These are phyloP conservation scores for Hyaloperonospora brassicae DNA, from an alignment of 352 stramenopile species.

Conservation along the genomic window DNA sequence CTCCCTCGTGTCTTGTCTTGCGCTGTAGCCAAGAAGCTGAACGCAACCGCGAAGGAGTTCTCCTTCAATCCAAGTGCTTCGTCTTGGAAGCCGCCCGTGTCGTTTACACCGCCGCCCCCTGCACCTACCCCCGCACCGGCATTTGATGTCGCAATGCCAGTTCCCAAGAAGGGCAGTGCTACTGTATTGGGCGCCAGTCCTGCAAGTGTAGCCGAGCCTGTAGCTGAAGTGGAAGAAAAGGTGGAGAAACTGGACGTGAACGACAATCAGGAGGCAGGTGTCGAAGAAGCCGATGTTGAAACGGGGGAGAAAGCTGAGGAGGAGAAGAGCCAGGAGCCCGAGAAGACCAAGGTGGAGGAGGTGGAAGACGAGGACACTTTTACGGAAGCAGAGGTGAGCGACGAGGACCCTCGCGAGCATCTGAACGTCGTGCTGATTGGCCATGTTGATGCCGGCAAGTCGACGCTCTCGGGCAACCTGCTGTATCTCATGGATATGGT, in stretches of 20 bases:
- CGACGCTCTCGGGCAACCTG: constrained; percentile 96
- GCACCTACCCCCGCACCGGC: constrained; percentile 25
- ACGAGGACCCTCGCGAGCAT: constrained; percentile 95
- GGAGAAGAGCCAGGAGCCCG: constrained; percentile 22
- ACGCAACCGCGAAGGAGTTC: constrained; percentile 58
- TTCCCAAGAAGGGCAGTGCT: constrained; percentile 62
- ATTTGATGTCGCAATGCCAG: constrained; percentile 68
- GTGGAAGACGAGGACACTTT: constrained; percentile 46
- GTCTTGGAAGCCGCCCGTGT: constrained; percentile 49
- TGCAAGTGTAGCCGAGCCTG: constrained; percentile 14
- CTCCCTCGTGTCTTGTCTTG: not conserved
- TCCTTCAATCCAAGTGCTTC: constrained; percentile 67
- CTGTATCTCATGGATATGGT: constrained; percentile 98
- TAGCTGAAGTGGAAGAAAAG: constrained; percentile 27
- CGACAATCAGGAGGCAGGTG: constrained; percentile 20
- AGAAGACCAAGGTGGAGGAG: constrained; percentile 27
- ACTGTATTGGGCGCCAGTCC: constrained; percentile 26
- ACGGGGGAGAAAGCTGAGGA: constrained; percentile 21
- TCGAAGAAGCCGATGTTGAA: constrained; percentile 6
- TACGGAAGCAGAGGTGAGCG: constrained; percentile 59
- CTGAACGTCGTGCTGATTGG: constrained; percentile 99
- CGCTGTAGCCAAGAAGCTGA: constrained; percentile 56
- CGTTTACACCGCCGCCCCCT: constrained; percentile 36
- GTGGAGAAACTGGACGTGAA: constrained; percentile 22
- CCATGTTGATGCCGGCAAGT: constrained; percentile 98